phyloP scores from a whole-genome alignment of 805 yeast species.

The Nakazawaea ambrosiae region DNA sequence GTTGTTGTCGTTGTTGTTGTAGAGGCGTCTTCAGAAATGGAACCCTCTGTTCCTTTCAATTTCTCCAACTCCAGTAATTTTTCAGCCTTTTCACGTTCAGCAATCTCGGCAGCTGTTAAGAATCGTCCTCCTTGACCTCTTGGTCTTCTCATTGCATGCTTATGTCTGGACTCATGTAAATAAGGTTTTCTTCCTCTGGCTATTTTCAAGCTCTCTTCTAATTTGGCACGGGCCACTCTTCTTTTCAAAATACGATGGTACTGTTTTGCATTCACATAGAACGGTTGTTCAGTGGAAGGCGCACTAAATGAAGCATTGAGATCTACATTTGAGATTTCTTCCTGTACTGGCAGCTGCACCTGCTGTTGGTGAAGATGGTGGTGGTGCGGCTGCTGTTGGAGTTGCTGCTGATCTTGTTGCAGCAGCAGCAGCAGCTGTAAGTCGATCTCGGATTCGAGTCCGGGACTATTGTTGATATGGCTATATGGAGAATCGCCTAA shows the following conservation, averaged over 20 bases:
- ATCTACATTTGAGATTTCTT: too few species aligned
- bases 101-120: conserved; percentile 88
- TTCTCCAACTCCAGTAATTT: conserved; percentile 13
- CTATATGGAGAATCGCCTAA: conserved; percentile 8
- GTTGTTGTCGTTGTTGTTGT: too few species aligned
- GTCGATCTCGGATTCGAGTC: conserved; percentile 1
- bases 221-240: conserved; percentile 85
- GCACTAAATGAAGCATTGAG: neutral
- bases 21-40: too few species aligned
- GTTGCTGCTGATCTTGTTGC: too few species aligned
- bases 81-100: conserved; percentile 45
- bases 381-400: neutral
- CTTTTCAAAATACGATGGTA: conserved; percentile 92
- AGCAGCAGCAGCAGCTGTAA: too few species aligned
- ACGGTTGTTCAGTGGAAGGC: conserved; percentile 65
- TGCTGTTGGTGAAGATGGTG: neutral
- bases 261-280: conserved; percentile 96
- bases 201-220: conserved; percentile 82
- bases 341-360: conserved; percentile 5
- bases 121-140: conserved; percentile 99
- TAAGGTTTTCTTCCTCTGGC: conserved; percentile 91
- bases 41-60: too few species aligned
- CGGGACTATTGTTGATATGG: conserved; percentile 7
- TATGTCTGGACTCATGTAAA: conserved; percentile 93
- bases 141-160: conserved; percentile 98